phyloP scores from a whole-genome alignment of 2,329 filamentous ascomycete species.

The Penicillium italicum region DNA sequence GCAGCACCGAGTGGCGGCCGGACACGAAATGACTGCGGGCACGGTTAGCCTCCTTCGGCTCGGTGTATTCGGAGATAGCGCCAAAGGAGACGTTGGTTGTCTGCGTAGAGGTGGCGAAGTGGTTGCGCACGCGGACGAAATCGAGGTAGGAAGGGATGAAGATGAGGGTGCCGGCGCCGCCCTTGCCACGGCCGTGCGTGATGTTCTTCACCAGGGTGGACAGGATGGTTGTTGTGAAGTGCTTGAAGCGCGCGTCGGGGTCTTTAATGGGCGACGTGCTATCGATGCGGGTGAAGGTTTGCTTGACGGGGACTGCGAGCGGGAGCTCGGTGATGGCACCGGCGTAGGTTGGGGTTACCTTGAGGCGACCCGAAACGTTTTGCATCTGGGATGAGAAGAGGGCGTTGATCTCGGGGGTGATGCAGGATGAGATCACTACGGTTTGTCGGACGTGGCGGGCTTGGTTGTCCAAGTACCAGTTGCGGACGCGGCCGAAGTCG shows the following conservation, averaged over 20 bases:
- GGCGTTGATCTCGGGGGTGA: conserved; percentile 82
- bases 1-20: conserved; percentile 74
- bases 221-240: conserved; percentile 79
- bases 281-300: conserved; percentile 87
- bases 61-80: conserved; percentile 82
- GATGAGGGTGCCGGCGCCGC: conserved; percentile 69
- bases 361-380: conserved; percentile 76
- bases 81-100: conserved; percentile 66
- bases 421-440: conserved; percentile 73
- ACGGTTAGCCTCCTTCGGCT: conserved; percentile 71
- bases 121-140: conserved; percentile 89
- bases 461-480: conserved; percentile 89
- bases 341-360: conserved; percentile 65
- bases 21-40: conserved; percentile 83
- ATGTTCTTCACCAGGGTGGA: conserved; percentile 66
- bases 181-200: conserved; percentile 37
- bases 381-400: conserved; percentile 71
- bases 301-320: conserved; percentile 62
- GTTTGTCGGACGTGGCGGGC: conserved; percentile 81
- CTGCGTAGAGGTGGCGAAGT: conserved; percentile 68
- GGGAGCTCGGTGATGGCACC: conserved; percentile 71
- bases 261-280: conserved; percentile 66
- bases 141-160: conserved; percentile 94
- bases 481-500: conserved; percentile 85
- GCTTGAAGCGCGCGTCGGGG: conserved; percentile 84